Conservation (phyloP, 2,329 filamentous ascomycete genomes). For the Pseudofabraea citricarpa region DNA sequence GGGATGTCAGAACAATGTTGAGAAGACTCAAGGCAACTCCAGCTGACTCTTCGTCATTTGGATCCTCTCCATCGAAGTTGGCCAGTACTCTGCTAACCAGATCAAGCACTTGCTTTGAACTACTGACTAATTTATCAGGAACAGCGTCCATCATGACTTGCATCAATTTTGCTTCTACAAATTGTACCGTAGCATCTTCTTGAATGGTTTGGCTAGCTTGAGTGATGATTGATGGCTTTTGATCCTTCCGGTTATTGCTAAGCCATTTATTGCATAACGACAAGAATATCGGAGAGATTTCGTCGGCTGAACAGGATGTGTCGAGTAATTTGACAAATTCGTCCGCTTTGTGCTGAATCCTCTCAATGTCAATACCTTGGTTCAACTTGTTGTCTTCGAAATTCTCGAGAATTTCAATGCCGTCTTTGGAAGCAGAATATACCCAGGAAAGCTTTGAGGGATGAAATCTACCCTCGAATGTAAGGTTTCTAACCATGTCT, state of each 20-base stretch:
- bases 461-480: slow-evolving; percentile 44
- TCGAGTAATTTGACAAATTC: slow-evolving; percentile 45
- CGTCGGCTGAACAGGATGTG: slow-evolving; percentile 31
- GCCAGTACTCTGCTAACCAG: slow-evolving; percentile 56
- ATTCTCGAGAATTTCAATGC: slow-evolving; percentile 44
- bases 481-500: slow-evolving; percentile 46
- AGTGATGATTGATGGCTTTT: slow-evolving; percentile 17
- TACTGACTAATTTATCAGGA: slow-evolving; percentile 57
- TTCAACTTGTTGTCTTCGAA: neutral
- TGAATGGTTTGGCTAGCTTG: slow-evolving; percentile 26
- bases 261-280: slow-evolving; percentile 56
- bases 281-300: slow-evolving; percentile 57
- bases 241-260: slow-evolving; percentile 16
- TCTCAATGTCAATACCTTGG: neutral
- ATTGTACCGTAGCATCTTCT: slow-evolving; percentile 38
- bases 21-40: slow-evolving; percentile 55
- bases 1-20: slow-evolving; percentile 53
- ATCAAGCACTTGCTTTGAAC: slow-evolving; percentile 60
- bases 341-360: slow-evolving; percentile 35
- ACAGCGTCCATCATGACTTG: slow-evolving; percentile 61
- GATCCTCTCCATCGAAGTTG: slow-evolving; percentile 28
- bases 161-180: slow-evolving; percentile 57
- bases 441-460: slow-evolving; percentile 40
- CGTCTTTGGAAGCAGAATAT: slow-evolving; percentile 41
- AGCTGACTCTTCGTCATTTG: slow-evolving; percentile 40